Conservation (phyloP, 768 basidiomycete species). For the Erythrobasidium yunnanense region DNA sequence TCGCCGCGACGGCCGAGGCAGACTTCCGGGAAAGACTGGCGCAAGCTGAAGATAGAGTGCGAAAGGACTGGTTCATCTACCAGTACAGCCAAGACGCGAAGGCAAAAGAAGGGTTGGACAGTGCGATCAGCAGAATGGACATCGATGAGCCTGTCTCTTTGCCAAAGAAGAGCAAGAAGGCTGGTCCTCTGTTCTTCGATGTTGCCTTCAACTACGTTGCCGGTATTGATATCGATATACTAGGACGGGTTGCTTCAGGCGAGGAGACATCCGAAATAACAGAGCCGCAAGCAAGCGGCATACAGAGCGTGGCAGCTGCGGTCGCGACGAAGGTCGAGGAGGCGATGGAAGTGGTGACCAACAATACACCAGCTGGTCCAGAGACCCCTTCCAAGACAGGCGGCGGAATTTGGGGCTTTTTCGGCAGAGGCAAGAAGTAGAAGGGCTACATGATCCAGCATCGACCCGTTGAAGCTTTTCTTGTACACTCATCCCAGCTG, state of each 20-base stretch:
- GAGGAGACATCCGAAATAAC: background rate
- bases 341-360: background rate
- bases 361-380: background rate
- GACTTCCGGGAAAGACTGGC: background rate
- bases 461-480: background rate
- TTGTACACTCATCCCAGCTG: background rate
- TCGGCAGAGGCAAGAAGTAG: constrained; percentile 6
- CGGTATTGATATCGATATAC: background rate
- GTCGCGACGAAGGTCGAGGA: background rate
- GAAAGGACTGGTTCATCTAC: constrained; percentile 48
- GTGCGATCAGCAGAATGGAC: constrained; percentile 36
- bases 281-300: background rate
- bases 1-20: no score
- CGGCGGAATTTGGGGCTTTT: constrained; percentile 8
- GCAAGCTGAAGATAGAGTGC: constrained; percentile 30
- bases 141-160: constrained; percentile 43
- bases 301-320: background rate
- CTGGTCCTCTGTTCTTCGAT: constrained; percentile 70
- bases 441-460: background rate
- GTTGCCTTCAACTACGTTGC: constrained; percentile 84
- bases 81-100: constrained; percentile 39
- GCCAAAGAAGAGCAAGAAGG: constrained; percentile 47
- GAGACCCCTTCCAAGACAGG: background rate
- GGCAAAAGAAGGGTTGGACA: background rate
- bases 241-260: background rate